Base-by-base conservation (phyloP, 2,329 filamentous ascomycete species). In the Pseudogymnoascus sp. region DNA sequence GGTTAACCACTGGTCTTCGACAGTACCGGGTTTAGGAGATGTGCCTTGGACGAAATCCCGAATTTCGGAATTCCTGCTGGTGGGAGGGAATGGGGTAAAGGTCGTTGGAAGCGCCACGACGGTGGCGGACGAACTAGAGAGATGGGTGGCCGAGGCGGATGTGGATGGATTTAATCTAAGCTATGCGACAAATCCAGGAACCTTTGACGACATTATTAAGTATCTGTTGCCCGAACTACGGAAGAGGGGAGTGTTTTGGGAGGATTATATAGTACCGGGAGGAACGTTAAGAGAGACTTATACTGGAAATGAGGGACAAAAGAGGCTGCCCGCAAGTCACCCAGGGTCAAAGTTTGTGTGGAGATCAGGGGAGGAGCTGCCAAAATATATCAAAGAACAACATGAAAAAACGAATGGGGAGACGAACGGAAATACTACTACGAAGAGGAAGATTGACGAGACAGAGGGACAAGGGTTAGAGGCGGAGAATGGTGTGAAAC, bases 161-260 rank as follows among this genome's bases (percentile, higher is more conserved):
- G 81, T 90, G 1, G 88, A 91, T 70, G 88, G 88, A 0, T 92
- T 91, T 75, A 91, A 91, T 70, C 81, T 90, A 72, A 83, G 83
- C 2, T 89, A 90, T 65, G 82, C 84, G 0, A 74, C 88, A 13
- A 86, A 86, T 70, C 87, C 86, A 0, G 81, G 83, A 61, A 85
- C 85, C 0, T 90, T 89, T 75, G 81, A 85, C 65, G 86, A 90
- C 66, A 84, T 90, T 14, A 80, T 84, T 34, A 84, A 89, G 19
- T 76, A 87, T 0, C 73, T 90, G 4, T 73, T 90, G 1, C 87
- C 86, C 0, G 87, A 89, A 67, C 77, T 90, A 10, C 80, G 78
- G 16, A 75, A 75, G 8, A 77, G 86, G 11, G 84, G 85, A 0
- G 71, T 85, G 6, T 85, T 86, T 71, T 84, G 79, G 77, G 76